Evolutionary conservation across 2,329 filamentous ascomycete species (phyloP), one percentile per base, ranked within the genome.

Genomic region (Aschersonia sp.): DNA sequence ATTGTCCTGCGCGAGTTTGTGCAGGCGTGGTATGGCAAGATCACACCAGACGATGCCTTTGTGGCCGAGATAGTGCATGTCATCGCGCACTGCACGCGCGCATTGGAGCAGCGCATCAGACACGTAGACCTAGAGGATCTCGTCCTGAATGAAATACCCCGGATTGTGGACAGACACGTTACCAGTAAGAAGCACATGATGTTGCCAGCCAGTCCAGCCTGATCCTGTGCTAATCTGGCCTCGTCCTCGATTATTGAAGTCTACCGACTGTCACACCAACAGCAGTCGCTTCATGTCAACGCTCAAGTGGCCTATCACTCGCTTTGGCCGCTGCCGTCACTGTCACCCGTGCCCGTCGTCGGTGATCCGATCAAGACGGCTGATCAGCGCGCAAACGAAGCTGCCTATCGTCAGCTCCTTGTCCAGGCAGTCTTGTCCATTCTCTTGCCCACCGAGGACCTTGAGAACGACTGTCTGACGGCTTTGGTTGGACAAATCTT

Each of bases 1-100:
- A 84, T 97, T 50, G 80, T 97, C 52, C 73, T 96, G 57, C 82
- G 85, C 58, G 89, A 96, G 54, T 95, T 89, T 62, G 85, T 98
- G 40, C 83, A 92, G 63, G 81, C 80, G 32, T 98, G 92, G 92
- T 98, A 98, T 69, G 75, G 73, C 54, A 91, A 84, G 63, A 92
- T 98, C 63, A 96, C 91, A 1, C 80, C 88, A 3, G 91, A 98
- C 65, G 85, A 89, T 61, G 75, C 79, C 9, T 94, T 98, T 60
- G 82, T 92, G 51, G 82, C 84, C 55, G 89, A 96, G 68, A 77
- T 96, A 50, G 74, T 97, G 47, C 86, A 88, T 59, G 82, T 95
- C 54, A 85, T 97, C 58, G 92, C 91, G 41, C 91, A 97, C 65
- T 92, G 86, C 64, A 95, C 88, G 41, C 76, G 87, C 49, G 87